These are phyloP conservation scores for Isabelozyma pseudorhagii DNA, from an alignment of 805 yeast species.

Conservation along the genomic window DNA sequence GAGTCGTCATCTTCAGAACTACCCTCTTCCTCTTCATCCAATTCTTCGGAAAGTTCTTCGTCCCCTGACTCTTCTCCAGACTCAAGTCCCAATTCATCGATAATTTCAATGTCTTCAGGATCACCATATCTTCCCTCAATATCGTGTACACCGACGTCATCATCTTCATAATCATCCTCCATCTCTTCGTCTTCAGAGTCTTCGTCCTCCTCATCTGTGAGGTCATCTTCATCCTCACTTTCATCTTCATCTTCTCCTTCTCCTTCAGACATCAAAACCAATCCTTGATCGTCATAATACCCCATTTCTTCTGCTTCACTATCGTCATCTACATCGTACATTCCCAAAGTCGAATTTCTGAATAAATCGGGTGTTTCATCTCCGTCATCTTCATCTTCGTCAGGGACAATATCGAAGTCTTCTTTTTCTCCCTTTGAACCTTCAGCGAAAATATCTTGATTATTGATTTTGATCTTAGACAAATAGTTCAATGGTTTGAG, in stretches of 20 bases:
- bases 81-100: conserved; percentile 28
- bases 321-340: conserved; percentile 82
- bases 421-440: conserved; percentile 50
- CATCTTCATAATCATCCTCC: conserved; percentile 33
- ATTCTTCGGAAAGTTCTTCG: conserved; percentile 23
- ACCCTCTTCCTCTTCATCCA: conserved; percentile 19
- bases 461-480: conserved; percentile 54
- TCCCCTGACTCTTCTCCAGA: conserved; percentile 29
- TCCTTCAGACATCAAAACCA: conserved; percentile 35
- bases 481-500: conserved; percentile 57
- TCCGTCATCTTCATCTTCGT: conserved; percentile 51
- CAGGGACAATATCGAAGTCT: conserved; percentile 28
- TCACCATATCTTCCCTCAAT: conserved; percentile 16
- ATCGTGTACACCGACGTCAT: conserved; percentile 8
- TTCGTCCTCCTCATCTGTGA: conserved; percentile 7
- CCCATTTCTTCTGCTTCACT: conserved; percentile 60
- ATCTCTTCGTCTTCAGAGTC: conserved; percentile 10
- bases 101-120: conserved; percentile 31
- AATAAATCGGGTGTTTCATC: conserved; percentile 84
- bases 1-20: conserved; percentile 21
- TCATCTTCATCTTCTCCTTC: conserved; percentile 21
- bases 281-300: conserved; percentile 28
- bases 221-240: conserved; percentile 19
- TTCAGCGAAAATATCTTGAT: conserved; percentile 51
- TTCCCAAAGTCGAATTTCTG: conserved; percentile 86